Evolutionary conservation across 331 rosid genomes (phyloP).

Genomic region (Stylosanthes scabra): DNA sequence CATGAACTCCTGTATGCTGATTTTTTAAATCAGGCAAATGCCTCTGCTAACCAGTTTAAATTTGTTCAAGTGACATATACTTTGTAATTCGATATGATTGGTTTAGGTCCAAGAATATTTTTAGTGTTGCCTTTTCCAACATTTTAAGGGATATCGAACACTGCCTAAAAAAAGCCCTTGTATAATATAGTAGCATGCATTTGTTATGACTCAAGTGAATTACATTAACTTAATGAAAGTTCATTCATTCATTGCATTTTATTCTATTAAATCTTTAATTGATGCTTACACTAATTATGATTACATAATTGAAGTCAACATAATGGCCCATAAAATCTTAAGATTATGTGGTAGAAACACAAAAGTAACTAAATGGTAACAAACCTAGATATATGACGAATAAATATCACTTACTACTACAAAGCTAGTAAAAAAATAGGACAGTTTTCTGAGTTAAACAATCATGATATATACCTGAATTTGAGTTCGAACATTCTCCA

Average conservation of each 20-base stretch:
- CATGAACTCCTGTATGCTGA: not conserved
- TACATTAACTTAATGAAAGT: not conserved
- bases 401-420: conserved; percentile 3
- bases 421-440: conserved; percentile 34
- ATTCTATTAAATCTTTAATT: conserved; percentile 17
- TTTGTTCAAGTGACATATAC: not conserved
- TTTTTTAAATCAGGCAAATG: not conserved
- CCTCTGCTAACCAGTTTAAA: conserved; percentile 4
- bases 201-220: not conserved
- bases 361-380: conserved; percentile 21
- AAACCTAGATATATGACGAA: conserved; percentile 21
- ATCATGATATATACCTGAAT: conserved; percentile 72
- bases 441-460: conserved; percentile 7
- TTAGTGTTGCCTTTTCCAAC: not conserved
- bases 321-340: conserved; percentile 22
- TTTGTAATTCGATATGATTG: not conserved
- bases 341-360: conserved; percentile 11
- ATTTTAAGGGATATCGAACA: not conserved
- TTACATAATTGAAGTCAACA: conserved; percentile 10
- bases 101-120: not conserved
- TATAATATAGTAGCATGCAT: not conserved
- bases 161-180: not conserved
- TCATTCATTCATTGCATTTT: not conserved
- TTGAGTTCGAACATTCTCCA: conserved; percentile 84
- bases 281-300: conserved; percentile 12